Evolutionary conservation across 768 basidiomycete species (phyloP).

Genomic region (Suillus lakei): DNA sequence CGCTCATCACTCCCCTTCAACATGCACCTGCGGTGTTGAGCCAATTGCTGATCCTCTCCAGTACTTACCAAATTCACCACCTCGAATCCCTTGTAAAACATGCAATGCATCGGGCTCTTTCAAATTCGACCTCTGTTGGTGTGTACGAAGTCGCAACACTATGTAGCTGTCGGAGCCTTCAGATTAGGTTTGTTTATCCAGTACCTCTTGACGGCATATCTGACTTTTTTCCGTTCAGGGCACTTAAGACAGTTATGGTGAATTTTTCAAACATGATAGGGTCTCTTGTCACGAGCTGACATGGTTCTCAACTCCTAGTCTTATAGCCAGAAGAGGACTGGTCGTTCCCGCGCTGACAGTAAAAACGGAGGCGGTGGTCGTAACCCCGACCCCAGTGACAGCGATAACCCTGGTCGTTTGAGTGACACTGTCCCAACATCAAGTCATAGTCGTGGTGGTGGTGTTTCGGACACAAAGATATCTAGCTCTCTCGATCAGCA

Average conservation of each 20-base stretch:
- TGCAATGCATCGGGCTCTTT: slow-evolving; percentile 89
- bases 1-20: slow-evolving; percentile 88
- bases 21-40: slow-evolving; percentile 89
- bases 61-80: slow-evolving; percentile 79
- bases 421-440: slow-evolving; percentile 38
- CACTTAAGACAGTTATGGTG: slow-evolving; percentile 86
- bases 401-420: slow-evolving; percentile 40
- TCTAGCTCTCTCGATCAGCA: slow-evolving; percentile 35
- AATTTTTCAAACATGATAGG: slow-evolving; percentile 21
- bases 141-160: slow-evolving; percentile 96
- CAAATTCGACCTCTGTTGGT: slow-evolving; percentile 84
- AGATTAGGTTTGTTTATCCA: slow-evolving; percentile 71
- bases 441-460: slow-evolving; percentile 53
- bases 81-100: slow-evolving; percentile 85
- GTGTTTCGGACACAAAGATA: slow-evolving; percentile 62
- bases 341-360: slow-evolving; percentile 53
- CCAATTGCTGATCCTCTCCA: slow-evolving; percentile 82
- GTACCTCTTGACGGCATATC: slow-evolving; percentile 17
- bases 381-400: slow-evolving; percentile 39
- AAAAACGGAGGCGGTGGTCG: slow-evolving; percentile 50
- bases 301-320: slow-evolving; percentile 49
- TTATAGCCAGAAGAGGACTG: slow-evolving; percentile 74
- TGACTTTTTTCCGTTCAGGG: slow-evolving; percentile 44
- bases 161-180: slow-evolving; percentile 85
- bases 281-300: slow-evolving; percentile 15